Conservation (phyloP, 495 filamentous ascomycete genomes). For the Aspergillus haitiensis region DNA sequence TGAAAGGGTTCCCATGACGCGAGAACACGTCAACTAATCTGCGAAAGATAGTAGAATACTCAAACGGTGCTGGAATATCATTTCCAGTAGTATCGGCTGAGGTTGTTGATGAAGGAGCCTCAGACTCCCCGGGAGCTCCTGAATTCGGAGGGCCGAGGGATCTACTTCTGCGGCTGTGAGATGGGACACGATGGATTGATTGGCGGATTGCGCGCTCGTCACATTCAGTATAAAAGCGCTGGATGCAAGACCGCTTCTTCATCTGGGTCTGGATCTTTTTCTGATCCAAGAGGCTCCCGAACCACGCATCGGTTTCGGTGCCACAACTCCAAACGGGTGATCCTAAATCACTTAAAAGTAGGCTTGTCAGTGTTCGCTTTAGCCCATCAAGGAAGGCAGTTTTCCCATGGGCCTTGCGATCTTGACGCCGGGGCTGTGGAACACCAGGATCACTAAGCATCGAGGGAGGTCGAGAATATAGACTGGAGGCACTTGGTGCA, state of each 20-base stretch:
- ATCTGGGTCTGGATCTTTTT: constrained; percentile 76
- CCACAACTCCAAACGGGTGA: constrained; percentile 78
- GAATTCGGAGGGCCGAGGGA: constrained; percentile 30
- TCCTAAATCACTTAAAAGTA: constrained; percentile 88
- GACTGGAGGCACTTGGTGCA: constrained; percentile 57
- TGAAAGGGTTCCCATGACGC: constrained; percentile 82
- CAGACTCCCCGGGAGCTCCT: background rate
- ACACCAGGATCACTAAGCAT: constrained; percentile 44
- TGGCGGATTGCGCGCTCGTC: constrained; percentile 35
- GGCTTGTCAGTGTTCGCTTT: constrained; percentile 74
- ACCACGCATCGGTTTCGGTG: constrained; percentile 93
- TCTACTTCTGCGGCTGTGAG: constrained; percentile 35
- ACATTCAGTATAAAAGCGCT: constrained; percentile 46
- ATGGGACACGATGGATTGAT: constrained; percentile 28
- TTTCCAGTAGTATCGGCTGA: background rate
- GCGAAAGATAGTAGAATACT: constrained; percentile 73
- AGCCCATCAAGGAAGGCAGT: constrained; percentile 71
- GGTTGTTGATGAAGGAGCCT: constrained; percentile 1
- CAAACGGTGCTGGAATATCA: constrained; percentile 50
- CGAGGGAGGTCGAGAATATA: constrained; percentile 49
- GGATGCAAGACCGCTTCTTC: constrained; percentile 55
- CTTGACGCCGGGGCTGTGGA: constrained; percentile 36
- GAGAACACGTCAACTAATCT: constrained; percentile 83
- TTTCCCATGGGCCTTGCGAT: constrained; percentile 52
- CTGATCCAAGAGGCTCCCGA: constrained; percentile 70